Conservation (phyloP, 768 basidiomycete genomes). For the Gloeophyllum trabeum region DNA sequence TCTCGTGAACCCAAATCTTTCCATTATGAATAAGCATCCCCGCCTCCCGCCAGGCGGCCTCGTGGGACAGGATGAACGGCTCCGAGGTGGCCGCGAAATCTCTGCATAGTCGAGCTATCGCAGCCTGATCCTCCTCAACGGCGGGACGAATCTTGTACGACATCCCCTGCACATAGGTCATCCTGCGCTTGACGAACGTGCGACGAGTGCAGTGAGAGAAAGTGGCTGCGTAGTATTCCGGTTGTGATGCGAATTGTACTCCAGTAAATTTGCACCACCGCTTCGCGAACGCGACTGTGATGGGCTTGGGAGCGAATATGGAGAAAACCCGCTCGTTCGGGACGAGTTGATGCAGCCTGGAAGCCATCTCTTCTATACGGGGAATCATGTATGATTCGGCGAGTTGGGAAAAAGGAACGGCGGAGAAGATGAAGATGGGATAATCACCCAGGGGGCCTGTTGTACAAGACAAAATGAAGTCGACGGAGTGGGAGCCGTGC, state of each 20-base stretch:
- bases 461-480: conserved; percentile 51
- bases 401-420: conserved; percentile 17
- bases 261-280: conserved; percentile 38
- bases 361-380: conserved; percentile 31
- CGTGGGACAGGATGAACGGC: conserved; percentile 38
- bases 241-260: conserved; percentile 21
- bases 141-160: conserved; percentile 34
- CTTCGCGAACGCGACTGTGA: conserved; percentile 34
- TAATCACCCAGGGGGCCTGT: conserved; percentile 42
- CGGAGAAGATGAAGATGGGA: conserved; percentile 51
- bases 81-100: conserved; percentile 45
- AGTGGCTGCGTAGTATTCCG: conserved; percentile 50
- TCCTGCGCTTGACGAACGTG: conserved; percentile 17
- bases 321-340: conserved; percentile 43
- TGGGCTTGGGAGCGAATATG: conserved; percentile 42
- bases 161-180: conserved; percentile 6
- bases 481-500: too few relatives aligned
- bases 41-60: conserved; percentile 40
- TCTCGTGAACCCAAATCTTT: conserved; percentile 52
- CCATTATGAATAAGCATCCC: conserved; percentile 28
- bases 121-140: conserved; percentile 14
- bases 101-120: conserved; percentile 36
- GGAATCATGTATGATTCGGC: conserved; percentile 18
- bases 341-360: conserved; percentile 23
- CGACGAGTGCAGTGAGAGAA: conserved; percentile 40